Percentiles rank a stretch among this genome's conserved stretches.
Evolutionary conservation across 352 stramenopile genomes (phyloP).

Genomic region (Thalassiosira exigua): DNA sequence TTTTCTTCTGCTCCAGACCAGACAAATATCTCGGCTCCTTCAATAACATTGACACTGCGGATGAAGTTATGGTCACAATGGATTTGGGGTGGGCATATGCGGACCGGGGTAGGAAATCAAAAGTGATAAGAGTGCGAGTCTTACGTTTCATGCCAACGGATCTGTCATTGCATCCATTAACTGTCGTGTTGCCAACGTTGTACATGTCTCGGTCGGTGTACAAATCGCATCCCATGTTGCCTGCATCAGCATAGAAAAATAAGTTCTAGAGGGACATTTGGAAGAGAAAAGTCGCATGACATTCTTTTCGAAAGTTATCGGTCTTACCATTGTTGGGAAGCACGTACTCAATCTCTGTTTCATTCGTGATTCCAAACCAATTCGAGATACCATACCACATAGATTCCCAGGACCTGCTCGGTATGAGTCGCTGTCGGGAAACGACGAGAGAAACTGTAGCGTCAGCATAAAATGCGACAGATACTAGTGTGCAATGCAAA

Average conservation of each 20-base stretch:
- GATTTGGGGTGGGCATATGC: too few relatives aligned
- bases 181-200: conserved; percentile 19
- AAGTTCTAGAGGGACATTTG: neutral
- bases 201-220: conserved; percentile 48
- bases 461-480: neutral
- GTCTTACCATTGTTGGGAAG: conserved; percentile 60
- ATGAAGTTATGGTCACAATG: too few relatives aligned
- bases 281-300: neutral
- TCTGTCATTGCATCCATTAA: conserved; percentile 46
- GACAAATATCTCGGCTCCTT: conserved; percentile 1
- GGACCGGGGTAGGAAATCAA: too few relatives aligned
- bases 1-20: conserved; percentile 48
- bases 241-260: neutral
- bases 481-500: neutral
- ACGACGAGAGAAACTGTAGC: neutral
- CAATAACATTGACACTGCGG: neutral
- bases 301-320: neutral
- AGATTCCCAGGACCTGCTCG: conserved; percentile 29
- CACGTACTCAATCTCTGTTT: conserved; percentile 49
- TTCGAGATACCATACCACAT: conserved; percentile 56
- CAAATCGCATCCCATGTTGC: conserved; percentile 38
- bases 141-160: conserved; percentile 25
- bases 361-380: conserved; percentile 59
- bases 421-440: conserved; percentile 30
- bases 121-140: too few relatives aligned